Percentiles rank a stretch among this genome's conserved stretches.
Evolutionary conservation across 2,329 filamentous ascomycete genomes (phyloP).

Genomic region (Dendrostoma leiphaemia): DNA sequence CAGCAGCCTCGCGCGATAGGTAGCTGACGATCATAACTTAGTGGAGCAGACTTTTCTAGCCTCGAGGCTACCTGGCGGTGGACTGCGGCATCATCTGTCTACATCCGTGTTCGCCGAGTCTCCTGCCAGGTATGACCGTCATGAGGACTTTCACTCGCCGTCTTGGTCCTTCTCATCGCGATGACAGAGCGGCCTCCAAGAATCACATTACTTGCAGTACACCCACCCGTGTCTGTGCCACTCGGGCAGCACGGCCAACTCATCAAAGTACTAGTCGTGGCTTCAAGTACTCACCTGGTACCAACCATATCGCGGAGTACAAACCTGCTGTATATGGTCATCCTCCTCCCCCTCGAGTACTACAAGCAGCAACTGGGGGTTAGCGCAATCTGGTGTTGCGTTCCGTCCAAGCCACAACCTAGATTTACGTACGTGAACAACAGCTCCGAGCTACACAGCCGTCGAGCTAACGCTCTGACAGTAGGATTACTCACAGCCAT

Average conservation of each 20-base stretch:
- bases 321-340: too few relatives aligned
- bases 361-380: conserved; percentile 8
- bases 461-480: neutral
- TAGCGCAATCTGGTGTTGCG: conserved; percentile 10
- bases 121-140: too few relatives aligned
- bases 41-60: neutral
- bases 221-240: too few relatives aligned
- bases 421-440: conserved; percentile 14
- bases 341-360: neutral
- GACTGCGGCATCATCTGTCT: neutral
- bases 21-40: neutral
- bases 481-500: neutral
- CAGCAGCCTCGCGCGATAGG: conserved; percentile 1
- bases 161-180: neutral
- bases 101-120: neutral
- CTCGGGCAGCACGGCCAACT: conserved; percentile 10
- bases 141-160: neutral
- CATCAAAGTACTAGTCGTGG: conserved; percentile 4
- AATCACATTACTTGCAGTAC: too few relatives aligned
- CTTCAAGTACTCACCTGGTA: neutral
- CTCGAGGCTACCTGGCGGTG: too few relatives aligned
- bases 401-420: conserved; percentile 8
- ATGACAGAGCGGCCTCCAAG: too few relatives aligned
- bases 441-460: conserved; percentile 2
- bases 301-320: neutral